Conservation (phyloP, 176 grass and related monocot species). For the Poa pratensis region DNA sequence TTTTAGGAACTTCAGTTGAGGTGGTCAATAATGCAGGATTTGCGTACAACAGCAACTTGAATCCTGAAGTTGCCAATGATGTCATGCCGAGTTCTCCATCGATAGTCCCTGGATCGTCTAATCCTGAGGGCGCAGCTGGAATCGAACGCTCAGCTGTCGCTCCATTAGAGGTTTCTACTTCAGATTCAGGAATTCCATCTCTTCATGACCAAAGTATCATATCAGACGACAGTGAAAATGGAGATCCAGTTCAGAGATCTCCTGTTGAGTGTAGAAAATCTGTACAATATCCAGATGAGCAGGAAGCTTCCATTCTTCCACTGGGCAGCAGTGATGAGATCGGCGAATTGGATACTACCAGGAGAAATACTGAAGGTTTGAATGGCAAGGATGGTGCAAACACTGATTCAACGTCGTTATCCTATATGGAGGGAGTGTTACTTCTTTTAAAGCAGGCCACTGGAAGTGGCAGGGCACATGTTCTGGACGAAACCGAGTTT, state of each 20-base stretch:
- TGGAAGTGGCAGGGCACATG: conserved; percentile 59
- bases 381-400: conserved; percentile 26
- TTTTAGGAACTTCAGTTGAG: conserved; percentile 30
- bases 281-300: conserved; percentile 38
- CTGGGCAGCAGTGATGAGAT: conserved; percentile 17
- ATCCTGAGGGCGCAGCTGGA: conserved; percentile 20
- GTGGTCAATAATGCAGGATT: conserved; percentile 27
- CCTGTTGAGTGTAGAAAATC: conserved; percentile 30
- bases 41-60: conserved; percentile 26
- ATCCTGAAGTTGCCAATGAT: conserved; percentile 28
- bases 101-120: conserved; percentile 18
- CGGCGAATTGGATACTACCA: conserved; percentile 17
- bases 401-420: conserved; percentile 12
- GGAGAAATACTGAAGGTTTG: conserved; percentile 35
- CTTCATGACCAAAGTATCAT: conserved; percentile 28
- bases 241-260: conserved; percentile 11
- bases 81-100: conserved; percentile 10
- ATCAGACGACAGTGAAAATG: conserved; percentile 33
- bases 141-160: conserved; percentile 13
- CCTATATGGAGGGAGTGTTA: conserved; percentile 64
- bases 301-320: conserved; percentile 13
- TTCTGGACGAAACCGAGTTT: conserved; percentile 57
- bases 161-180: conserved; percentile 38
- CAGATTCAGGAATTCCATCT: conserved; percentile 36
- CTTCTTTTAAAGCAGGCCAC: conserved; percentile 74